Base-by-base conservation (phyloP, 441 rosid genomes). In the Jatropha podagrica region DNA sequence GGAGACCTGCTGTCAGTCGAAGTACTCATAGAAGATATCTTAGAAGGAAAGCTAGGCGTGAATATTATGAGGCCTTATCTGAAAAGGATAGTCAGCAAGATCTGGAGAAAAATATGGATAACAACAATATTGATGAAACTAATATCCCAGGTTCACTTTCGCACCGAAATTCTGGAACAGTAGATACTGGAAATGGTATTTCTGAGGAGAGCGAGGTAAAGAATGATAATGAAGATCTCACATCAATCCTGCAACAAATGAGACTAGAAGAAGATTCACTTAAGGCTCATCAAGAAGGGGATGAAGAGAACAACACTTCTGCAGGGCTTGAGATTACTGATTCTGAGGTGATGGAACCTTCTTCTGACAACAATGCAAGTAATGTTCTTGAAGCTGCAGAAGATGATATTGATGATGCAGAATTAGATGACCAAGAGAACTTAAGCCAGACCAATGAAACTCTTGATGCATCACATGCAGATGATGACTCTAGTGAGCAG, bases 1-100 rank as follows among this genome's bases (percentile, higher is more conserved):
- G 96, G 96, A 81, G 55, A 84, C 99, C 96, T 76, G 97, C 95
- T 40, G 99, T 93, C 37, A 90, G 99, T 84, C 87, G 94, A 64
- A 90, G 96, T 80, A 92, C 97, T 71, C 96, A 91, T 78, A 83
- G 93, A 72, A 95, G 89, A 78, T 93, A 38, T 78, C 88, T 93
- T 61, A 89, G 92, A 79, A 88, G 98, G 82, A 88, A 88, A 85
- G 93, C 89, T 4, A 91, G 85, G 71, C 86, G 88, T 68, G 97
- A 89, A 71, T 77, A 81, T 41, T 59, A 76, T 56, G 85, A 80
- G 61, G 87, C 88, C 12, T 81, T 85, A 69, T 78, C 83, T 64
- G 89, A 92, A 74, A 84, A 87, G 79, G 98, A 93, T 52, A 68
- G 81, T 68, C 89, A 83, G 81, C 83, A 81, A 79, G 94, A 88